Conservation (phyloP, 2,329 filamentous ascomycete genomes). For the Trichoderma sp. region DNA sequence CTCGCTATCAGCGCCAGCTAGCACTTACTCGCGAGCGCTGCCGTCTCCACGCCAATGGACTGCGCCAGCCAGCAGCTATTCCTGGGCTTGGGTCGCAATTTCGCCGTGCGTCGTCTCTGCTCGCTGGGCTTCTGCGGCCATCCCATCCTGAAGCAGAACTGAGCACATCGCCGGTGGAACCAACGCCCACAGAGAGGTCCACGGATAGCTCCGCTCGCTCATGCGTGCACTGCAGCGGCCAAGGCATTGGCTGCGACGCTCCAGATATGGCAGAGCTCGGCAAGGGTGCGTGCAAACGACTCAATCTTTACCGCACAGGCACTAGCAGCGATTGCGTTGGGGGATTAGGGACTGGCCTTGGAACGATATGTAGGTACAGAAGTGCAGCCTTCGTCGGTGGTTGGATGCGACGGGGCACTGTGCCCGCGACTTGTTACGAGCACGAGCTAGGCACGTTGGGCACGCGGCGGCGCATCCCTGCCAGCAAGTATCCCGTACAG, state of each 20-base stretch:
- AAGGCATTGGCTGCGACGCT: conserved; percentile 22
- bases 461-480: background rate
- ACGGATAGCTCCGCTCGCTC: conserved; percentile 23
- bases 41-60: conserved; percentile 14
- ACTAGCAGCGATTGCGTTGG: background rate
- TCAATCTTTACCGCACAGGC: background rate
- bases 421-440: conserved; percentile 4
- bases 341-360: background rate
- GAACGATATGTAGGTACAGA: background rate
- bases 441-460: background rate
- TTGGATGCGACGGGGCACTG: background rate
- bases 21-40: background rate
- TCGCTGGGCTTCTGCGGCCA: background rate
- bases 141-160: background rate
- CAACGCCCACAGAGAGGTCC: conserved; percentile 9
- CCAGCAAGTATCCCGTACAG: conserved; percentile 11
- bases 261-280: conserved; percentile 6
- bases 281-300: conserved; percentile 3
- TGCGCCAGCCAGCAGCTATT: conserved; percentile 1
- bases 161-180: conserved; percentile 7
- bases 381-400: background rate
- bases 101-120: background rate
- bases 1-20: conserved; percentile 14
- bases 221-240: conserved; percentile 19
- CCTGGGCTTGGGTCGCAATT: background rate